Percentiles rank a stretch among this genome's conserved stretches.
These are phyloP conservation scores for Candida gigantensis DNA, from an alignment of 1,139 yeast species.

Conservation along the genomic window DNA sequence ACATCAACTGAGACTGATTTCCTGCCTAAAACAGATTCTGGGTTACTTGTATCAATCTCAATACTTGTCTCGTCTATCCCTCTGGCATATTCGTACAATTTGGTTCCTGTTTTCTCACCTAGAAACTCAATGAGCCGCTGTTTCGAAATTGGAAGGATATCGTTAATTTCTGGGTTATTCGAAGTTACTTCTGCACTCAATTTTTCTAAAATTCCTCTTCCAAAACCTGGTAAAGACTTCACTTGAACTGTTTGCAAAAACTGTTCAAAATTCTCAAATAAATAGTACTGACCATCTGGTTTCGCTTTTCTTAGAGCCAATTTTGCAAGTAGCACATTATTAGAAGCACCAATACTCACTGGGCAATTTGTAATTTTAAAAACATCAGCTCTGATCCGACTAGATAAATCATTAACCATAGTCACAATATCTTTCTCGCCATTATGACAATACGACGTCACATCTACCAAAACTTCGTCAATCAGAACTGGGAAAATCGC, in stretches of 20 bases:
- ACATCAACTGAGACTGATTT: constrained; percentile 87
- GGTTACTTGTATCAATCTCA: constrained; percentile 46
- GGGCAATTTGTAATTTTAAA: constrained; percentile 55
- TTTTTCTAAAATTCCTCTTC: constrained; percentile 45
- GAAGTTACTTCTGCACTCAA: constrained; percentile 10
- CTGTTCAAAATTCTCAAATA: constrained; percentile 29
- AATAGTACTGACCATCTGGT: constrained; percentile 64
- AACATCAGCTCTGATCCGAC: constrained; percentile 47
- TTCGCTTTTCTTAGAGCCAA: constrained; percentile 76
- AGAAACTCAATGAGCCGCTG: constrained; percentile 44
- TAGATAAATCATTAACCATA: constrained; percentile 29
- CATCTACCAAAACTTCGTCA: constrained; percentile 85
- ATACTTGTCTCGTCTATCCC: constrained; percentile 70
- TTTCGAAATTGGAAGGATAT: constrained; percentile 39
- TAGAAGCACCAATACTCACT: constrained; percentile 77
- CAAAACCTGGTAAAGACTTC: constrained; percentile 83
- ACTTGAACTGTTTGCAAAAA: constrained; percentile 51
- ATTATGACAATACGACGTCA: constrained; percentile 38
- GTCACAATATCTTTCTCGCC: constrained; percentile 13
- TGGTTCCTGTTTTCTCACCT: constrained; percentile 72
- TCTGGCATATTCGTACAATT: constrained; percentile 56
- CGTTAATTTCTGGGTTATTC: constrained; percentile 20
- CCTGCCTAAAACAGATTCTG: constrained; percentile 49
- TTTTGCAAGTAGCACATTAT: constrained; percentile 75
- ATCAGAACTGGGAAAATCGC: constrained; percentile 81